A percentile compares a stretch with the other conserved stretches of the same genome.
Evolutionary conservation across 306 rosid genomes (phyloP).

Genomic region (Corylus avellana): DNA sequence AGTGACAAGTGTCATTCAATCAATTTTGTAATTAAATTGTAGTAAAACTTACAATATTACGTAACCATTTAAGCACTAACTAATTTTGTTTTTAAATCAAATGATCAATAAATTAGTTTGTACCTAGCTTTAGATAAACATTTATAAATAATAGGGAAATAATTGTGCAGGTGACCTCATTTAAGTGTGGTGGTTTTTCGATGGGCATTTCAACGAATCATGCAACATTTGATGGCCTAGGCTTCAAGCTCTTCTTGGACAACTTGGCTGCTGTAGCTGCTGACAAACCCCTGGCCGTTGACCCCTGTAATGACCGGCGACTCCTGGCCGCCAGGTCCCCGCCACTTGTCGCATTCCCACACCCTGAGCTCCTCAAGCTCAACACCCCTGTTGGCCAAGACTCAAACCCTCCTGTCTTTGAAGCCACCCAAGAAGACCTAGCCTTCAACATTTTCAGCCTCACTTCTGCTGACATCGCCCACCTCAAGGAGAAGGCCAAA

Average conservation of each 20-base stretch:
- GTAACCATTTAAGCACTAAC: no score
- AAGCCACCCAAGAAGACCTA: slow-evolving; percentile 47
- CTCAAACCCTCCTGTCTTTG: slow-evolving; percentile 39
- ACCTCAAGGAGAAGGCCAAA: slow-evolving; percentile 57
- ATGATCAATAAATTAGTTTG: no score
- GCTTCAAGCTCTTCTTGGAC: slow-evolving; percentile 63
- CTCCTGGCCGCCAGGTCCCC: slow-evolving; percentile 77
- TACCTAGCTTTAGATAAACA: no score
- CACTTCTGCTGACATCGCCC: slow-evolving; percentile 30
- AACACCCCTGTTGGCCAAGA: slow-evolving; percentile 5
- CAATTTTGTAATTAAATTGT: no score
- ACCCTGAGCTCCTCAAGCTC: slow-evolving; percentile 58
- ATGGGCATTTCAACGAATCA: slow-evolving; percentile 65
- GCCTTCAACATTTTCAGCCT: slow-evolving; percentile 52
- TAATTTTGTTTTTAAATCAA: no score
- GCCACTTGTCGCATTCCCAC: slow-evolving; percentile 61
- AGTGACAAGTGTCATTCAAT: no score
- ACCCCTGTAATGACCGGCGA: slow-evolving; percentile 54
- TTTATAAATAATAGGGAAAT: no score
- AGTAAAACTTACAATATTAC: no score
- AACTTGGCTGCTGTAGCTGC: slow-evolving; percentile 66
- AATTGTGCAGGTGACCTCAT: slow-evolving; percentile 46
- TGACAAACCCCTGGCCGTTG: slow-evolving; percentile 43
- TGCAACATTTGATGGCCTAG: slow-evolving; percentile 53
- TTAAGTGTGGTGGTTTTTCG: slow-evolving; percentile 71